Evolutionary conservation across 2,329 filamentous ascomycete genomes (phyloP).

Genomic region (Ascochyta lentis): DNA sequence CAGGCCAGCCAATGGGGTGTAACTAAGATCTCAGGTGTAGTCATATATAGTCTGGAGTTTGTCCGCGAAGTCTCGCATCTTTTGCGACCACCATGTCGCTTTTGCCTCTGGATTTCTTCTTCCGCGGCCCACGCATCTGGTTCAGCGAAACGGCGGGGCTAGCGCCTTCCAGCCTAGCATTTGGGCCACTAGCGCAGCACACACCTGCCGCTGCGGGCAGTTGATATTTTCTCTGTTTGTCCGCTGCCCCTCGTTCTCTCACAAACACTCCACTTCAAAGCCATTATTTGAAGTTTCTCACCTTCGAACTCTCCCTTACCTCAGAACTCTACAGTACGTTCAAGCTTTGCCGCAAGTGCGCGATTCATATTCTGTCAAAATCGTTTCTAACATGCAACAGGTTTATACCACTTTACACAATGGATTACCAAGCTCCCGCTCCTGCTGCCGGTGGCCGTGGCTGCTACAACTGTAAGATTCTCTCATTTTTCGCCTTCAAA

Average conservation of each 20-base stretch:
- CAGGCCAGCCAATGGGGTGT: constrained; percentile 6
- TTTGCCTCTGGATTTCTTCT: background rate
- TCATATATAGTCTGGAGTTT: constrained; percentile 7
- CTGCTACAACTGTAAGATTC: constrained; percentile 52
- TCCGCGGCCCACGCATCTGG: constrained; percentile 6
- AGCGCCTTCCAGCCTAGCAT: constrained; percentile 17
- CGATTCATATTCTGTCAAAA: constrained; percentile 11
- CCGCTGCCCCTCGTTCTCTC: constrained; percentile 28
- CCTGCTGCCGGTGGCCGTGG: constrained; percentile 47
- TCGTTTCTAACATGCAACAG: constrained; percentile 31
- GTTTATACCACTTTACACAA: constrained; percentile 31
- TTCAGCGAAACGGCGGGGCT: constrained; percentile 17
- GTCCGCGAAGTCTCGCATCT: background rate
- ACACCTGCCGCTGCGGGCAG: constrained; percentile 23
- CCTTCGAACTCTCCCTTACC: constrained; percentile 29
- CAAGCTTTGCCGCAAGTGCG: constrained; percentile 7
- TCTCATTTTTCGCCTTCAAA: constrained; percentile 5
- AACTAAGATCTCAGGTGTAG: background rate
- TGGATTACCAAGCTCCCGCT: constrained; percentile 48
- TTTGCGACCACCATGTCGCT: constrained; percentile 1
- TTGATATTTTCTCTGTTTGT: constrained; percentile 31
- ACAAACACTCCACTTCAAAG: constrained; percentile 19
- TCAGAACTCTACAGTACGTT: constrained; percentile 35
- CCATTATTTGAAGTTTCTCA: constrained; percentile 20
- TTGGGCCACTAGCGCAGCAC: constrained; percentile 9